These are phyloP conservation scores for Aspergillus latus DNA, from an alignment of 2,329 filamentous ascomycete species.

Conservation along the genomic window DNA sequence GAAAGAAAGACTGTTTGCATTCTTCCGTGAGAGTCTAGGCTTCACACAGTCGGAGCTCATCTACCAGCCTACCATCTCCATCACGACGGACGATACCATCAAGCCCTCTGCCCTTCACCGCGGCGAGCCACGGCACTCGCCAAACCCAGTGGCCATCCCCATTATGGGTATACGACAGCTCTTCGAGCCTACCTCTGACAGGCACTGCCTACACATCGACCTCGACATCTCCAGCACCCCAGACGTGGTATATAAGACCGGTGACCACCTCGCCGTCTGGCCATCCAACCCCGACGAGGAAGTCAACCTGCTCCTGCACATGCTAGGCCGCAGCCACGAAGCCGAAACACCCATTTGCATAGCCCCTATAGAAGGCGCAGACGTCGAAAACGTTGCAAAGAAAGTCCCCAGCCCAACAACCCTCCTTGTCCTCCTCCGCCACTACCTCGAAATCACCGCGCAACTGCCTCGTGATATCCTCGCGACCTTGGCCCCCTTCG, in stretches of 20 bases:
- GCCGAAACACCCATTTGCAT: conserved; percentile 56
- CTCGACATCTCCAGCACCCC: conserved; percentile 74
- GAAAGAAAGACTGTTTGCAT: conserved; percentile 92
- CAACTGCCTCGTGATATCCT: conserved; percentile 91
- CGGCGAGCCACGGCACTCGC: conserved; percentile 76
- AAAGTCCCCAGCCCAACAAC: conserved; percentile 90
- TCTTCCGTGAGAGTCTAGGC: conserved; percentile 71
- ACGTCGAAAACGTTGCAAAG: conserved; percentile 65
- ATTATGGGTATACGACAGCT: conserved; percentile 78
- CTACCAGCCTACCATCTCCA: conserved; percentile 80
- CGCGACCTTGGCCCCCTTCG: conserved; percentile 75
- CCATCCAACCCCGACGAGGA: conserved; percentile 84
- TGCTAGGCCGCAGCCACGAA: conserved; percentile 60
- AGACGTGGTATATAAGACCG: conserved; percentile 86
- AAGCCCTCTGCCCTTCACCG: conserved; percentile 78
- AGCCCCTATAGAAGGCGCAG: conserved; percentile 10
- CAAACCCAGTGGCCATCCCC: conserved; percentile 72
- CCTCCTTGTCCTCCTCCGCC: conserved; percentile 78
- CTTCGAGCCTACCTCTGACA: conserved; percentile 70
- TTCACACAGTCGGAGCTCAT: conserved; percentile 85
- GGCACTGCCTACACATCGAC: conserved; percentile 89
- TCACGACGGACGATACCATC: conserved; percentile 69
- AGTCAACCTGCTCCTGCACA: conserved; percentile 74
- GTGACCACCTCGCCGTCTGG: conserved; percentile 90
- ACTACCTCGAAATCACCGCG: conserved; percentile 90